phyloP scores from a whole-genome alignment of 495 filamentous ascomycete genomes.

The Penicillium salamii region DNA sequence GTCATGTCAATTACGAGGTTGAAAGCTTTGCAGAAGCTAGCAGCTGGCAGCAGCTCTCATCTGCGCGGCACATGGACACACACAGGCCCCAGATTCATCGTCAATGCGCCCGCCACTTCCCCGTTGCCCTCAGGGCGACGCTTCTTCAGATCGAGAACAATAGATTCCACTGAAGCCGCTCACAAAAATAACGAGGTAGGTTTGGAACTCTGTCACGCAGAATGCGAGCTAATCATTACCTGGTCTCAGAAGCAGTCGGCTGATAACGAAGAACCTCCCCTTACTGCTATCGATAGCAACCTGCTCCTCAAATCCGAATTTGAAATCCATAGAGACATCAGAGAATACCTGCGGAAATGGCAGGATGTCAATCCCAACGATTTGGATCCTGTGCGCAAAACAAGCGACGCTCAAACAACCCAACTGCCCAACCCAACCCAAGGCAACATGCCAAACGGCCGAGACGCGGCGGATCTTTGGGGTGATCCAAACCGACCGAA shows the following conservation, averaged over 20 bases:
- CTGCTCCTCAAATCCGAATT: constrained; percentile 34
- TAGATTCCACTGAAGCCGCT: constrained; percentile 1
- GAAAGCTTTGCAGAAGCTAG: constrained; percentile 18
- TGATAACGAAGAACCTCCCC: background rate
- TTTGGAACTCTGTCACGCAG: background rate
- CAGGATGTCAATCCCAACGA: constrained; percentile 30
- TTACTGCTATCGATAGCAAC: constrained; percentile 18
- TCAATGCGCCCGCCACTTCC: background rate
- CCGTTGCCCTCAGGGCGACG: constrained; percentile 1
- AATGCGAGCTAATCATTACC: background rate
- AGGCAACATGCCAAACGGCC: constrained; percentile 44
- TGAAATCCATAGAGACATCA: constrained; percentile 41
- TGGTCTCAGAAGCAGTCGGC: constrained; percentile 11
- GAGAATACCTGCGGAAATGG: constrained; percentile 55
- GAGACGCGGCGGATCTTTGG: constrained; percentile 30
- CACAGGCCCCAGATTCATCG: background rate
- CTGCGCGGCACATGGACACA: constrained; percentile 3
- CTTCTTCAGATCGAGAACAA: constrained; percentile 7
- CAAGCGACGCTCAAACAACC: constrained; percentile 12
- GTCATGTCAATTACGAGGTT: constrained; percentile 26
- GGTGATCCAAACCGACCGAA: constrained; percentile 24
- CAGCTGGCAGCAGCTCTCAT: constrained; percentile 6
- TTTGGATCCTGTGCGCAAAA: constrained; percentile 35
- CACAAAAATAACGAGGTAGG: constrained; percentile 10
- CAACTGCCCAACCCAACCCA: constrained; percentile 11